These are phyloP conservation scores for Heliocybe sulcata DNA, from an alignment of 1,284 basidiomycete genomes.

Conservation along the genomic window DNA sequence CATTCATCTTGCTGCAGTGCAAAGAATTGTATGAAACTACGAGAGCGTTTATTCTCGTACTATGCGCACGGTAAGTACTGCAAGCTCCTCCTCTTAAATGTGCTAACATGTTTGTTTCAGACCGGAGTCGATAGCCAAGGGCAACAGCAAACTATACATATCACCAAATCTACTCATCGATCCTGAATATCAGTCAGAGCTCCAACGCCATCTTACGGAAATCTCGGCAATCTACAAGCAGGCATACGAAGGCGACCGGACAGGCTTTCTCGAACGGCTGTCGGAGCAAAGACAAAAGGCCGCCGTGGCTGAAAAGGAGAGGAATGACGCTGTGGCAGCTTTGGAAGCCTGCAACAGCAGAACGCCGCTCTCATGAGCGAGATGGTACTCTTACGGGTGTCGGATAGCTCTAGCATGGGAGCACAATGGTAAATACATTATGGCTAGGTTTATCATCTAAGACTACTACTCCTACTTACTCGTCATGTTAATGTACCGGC, in stretches of 20 bases:
- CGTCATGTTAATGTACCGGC: slow-evolving; percentile 1
- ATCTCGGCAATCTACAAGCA: background rate
- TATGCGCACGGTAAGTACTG: background rate
- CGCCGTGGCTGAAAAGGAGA: background rate
- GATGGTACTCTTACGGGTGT: background rate
- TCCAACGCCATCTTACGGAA: background rate
- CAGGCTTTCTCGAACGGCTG: background rate
- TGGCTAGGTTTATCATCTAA: background rate
- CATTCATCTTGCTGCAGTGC: too few species aligned
- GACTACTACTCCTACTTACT: background rate
- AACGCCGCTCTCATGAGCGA: too few species aligned
- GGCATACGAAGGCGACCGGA: background rate
- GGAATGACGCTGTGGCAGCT: background rate
- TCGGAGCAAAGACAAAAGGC: background rate
- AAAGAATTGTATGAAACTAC: background rate
- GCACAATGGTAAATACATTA: background rate
- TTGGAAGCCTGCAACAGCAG: background rate
- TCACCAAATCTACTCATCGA: background rate
- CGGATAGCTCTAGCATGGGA: background rate
- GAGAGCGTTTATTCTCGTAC: background rate
- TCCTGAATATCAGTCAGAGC: background rate
- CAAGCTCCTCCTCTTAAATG: background rate
- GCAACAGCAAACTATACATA: background rate
- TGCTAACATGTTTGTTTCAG: background rate
- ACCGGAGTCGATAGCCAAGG: background rate